Evolutionary conservation across 2,329 filamentous ascomycete genomes (phyloP).

Genomic region (Capronia epimyces): DNA sequence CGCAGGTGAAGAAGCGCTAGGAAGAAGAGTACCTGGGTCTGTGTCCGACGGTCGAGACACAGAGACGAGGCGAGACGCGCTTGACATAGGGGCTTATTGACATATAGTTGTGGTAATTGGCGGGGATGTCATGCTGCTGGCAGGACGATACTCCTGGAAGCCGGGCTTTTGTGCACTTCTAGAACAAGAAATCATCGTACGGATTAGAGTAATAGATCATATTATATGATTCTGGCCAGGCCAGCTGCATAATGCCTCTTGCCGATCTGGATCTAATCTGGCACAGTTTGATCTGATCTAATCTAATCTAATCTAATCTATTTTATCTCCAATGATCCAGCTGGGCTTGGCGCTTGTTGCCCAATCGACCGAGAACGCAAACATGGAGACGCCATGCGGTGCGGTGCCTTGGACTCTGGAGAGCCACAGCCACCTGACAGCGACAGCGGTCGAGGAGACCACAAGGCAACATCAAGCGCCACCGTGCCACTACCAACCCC

Average conservation of each 20-base stretch:
- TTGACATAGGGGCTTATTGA: too few relatives aligned
- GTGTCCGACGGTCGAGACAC: not conserved
- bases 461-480: not conserved
- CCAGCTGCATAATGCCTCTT: too few relatives aligned
- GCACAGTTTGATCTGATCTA: too few relatives aligned
- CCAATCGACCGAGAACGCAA: slow-evolving; percentile 2
- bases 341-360: not conserved
- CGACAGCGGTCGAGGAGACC: not conserved
- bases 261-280: too few relatives aligned
- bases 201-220: too few relatives aligned
- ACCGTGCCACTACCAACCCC: not conserved
- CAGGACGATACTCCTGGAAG: slow-evolving; percentile 1
- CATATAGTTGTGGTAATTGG: not conserved
- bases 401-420: not conserved
- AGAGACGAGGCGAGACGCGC: too few relatives aligned
- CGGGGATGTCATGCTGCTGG: not conserved
- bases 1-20: slow-evolving; percentile 14
- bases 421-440: not conserved
- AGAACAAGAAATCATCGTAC: not conserved
- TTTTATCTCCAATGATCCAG: not conserved
- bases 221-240: too few relatives aligned
- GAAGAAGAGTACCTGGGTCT: not conserved
- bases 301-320: slow-evolving; percentile 4
- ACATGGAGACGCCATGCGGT: not conserved
- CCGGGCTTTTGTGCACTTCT: not conserved